Conservation (phyloP, 2,329 filamentous ascomycete species). For the Sclerotinia nivalis region DNA sequence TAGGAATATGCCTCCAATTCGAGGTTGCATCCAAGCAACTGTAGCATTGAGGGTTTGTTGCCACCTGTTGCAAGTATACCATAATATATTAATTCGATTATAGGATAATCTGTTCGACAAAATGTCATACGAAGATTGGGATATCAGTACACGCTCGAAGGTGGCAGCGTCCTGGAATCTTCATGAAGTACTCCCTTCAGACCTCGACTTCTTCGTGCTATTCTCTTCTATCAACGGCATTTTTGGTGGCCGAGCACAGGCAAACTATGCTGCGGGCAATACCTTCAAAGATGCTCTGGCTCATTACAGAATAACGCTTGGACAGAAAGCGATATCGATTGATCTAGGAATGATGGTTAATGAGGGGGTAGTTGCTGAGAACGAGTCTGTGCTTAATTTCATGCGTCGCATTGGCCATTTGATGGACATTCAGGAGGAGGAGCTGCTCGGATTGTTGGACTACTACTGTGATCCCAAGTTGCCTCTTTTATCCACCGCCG, state of each 20-base stretch:
- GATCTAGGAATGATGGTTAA: not conserved
- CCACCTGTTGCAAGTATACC: no score
- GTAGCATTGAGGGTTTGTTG: no score
- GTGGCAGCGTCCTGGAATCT: not conserved
- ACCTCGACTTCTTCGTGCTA: not conserved
- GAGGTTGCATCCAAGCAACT: no score
- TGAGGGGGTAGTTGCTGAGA: not conserved
- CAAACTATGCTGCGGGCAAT: not conserved
- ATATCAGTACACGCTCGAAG: no score
- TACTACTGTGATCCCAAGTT: not conserved
- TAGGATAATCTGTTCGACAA: no score
- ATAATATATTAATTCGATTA: no score
- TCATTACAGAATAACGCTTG: not conserved
- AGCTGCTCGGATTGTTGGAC: not conserved
- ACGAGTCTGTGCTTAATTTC: not conserved
- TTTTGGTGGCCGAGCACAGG: not conserved
- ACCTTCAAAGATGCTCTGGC: not conserved
- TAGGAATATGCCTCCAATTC: no score
- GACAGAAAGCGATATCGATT: not conserved
- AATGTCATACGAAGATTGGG: no score
- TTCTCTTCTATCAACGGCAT: not conserved
- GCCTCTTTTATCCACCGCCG: not conserved
- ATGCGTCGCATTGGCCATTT: not conserved
- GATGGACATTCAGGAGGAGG: not conserved
- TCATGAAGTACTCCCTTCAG: not conserved